phyloP scores from a whole-genome alignment of 768 basidiomycete species.

The Suillus paluster region DNA sequence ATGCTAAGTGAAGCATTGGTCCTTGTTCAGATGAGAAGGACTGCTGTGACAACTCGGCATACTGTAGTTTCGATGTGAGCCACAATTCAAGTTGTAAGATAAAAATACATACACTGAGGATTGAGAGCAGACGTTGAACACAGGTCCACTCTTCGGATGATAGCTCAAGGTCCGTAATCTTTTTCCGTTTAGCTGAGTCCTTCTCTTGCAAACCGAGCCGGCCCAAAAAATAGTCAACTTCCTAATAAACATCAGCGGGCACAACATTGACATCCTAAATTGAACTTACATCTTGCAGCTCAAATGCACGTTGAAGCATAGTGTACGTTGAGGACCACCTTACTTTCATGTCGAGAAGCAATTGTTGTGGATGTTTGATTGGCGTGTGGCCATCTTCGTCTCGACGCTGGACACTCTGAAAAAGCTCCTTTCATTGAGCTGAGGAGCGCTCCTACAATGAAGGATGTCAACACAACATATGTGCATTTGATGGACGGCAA shows the following conservation, averaged over 20 bases:
- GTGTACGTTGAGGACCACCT: conserved; percentile 39
- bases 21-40: conserved; percentile 31
- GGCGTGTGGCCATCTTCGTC: neutral
- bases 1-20: conserved; percentile 28
- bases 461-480: no score
- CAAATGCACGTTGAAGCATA: conserved; percentile 20
- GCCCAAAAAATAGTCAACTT: conserved; percentile 20
- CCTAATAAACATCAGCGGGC: conserved; percentile 24
- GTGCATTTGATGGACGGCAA: no score
- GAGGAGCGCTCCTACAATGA: conserved; percentile 22
- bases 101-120: conserved; percentile 24
- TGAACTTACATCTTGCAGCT: conserved; percentile 19
- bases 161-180: conserved; percentile 23
- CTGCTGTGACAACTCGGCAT: conserved; percentile 36
- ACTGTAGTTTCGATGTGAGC: no score
- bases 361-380: conserved; percentile 3
- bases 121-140: conserved; percentile 20
- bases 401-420: no score
- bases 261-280: conserved; percentile 3
- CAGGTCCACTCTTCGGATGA: conserved; percentile 26
- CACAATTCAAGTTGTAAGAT: conserved; percentile 1
- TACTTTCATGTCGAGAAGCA: conserved; percentile 36
- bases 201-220: conserved; percentile 19
- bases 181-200: conserved; percentile 17
- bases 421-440: no score